Evolutionary conservation across 805 yeast species (phyloP).

Genomic region (Hemisphaericaspora nanyangensis): DNA sequence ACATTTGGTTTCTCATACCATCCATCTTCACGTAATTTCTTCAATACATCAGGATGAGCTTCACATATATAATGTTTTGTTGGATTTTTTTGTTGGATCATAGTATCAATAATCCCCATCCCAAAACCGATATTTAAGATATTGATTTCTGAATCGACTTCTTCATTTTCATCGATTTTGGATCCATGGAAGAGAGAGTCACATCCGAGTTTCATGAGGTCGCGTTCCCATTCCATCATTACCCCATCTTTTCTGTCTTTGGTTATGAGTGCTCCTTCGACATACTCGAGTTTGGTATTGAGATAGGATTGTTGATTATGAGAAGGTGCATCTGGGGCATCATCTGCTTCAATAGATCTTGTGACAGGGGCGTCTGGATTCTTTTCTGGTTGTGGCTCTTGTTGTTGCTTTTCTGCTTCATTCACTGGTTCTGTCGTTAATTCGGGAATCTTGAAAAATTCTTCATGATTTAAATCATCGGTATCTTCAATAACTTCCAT

Average conservation of each 20-base stretch:
- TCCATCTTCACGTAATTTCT: slow-evolving; percentile 65
- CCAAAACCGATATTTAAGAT: slow-evolving; percentile 92
- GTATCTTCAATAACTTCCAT: slow-evolving; percentile 55
- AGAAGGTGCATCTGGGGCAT: slow-evolving; percentile 47
- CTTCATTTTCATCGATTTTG: slow-evolving; percentile 17
- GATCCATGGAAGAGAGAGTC: slow-evolving; percentile 58
- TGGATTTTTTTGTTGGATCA: slow-evolving; percentile 60
- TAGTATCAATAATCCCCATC: slow-evolving; percentile 89
- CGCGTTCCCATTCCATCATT: slow-evolving; percentile 96
- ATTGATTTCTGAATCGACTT: slow-evolving; percentile 34
- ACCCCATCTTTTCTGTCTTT: slow-evolving; percentile 79
- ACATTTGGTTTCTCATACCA: slow-evolving; percentile 79
- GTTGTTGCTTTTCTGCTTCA: slow-evolving; percentile 2
- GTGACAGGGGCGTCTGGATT: neutral
- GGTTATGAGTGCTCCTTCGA: slow-evolving; percentile 67
- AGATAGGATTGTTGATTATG: slow-evolving; percentile 62
- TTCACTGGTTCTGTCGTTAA: slow-evolving; percentile 20
- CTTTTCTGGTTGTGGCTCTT: neutral
- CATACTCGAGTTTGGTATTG: slow-evolving; percentile 62
- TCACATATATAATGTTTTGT: slow-evolving; percentile 82
- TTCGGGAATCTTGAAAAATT: slow-evolving; percentile 12
- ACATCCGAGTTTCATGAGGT: slow-evolving; percentile 78
- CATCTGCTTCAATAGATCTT: slow-evolving; percentile 4
- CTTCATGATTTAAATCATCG: slow-evolving; percentile 25
- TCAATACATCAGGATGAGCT: slow-evolving; percentile 89